Percentiles rank a stretch among this genome's conserved stretches.
These are phyloP conservation scores for Obba rivulosa DNA, from an alignment of 768 basidiomycete genomes.

Conservation along the genomic window DNA sequence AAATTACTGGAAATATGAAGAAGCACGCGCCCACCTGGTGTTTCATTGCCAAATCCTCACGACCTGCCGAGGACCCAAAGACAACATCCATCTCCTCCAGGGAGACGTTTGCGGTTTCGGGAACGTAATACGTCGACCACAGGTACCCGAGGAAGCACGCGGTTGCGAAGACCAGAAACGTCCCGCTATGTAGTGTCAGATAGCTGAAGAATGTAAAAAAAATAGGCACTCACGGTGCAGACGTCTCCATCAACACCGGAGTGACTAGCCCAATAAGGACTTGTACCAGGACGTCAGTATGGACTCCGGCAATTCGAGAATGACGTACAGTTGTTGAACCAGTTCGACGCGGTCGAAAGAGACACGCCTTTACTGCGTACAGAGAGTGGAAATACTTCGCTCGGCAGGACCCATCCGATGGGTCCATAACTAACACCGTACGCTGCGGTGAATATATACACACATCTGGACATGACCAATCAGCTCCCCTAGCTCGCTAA, in stretches of 20 bases:
- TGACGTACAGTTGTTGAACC: constrained; percentile 67
- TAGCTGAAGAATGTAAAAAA: too few species aligned
- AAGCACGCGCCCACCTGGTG: constrained; percentile 39
- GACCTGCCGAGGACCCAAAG: constrained; percentile 55
- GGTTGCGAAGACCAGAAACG: constrained; percentile 62
- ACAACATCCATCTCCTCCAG: constrained; percentile 72
- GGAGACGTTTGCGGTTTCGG: constrained; percentile 73
- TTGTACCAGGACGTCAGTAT: constrained; percentile 20
- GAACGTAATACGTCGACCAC: constrained; percentile 66
- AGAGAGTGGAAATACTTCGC: constrained; percentile 77
- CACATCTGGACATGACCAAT: constrained; percentile 27
- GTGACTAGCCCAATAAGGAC: constrained; percentile 75
- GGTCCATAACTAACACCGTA: constrained; percentile 79
- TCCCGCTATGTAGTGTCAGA: constrained; percentile 36
- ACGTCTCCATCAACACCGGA: constrained; percentile 56
- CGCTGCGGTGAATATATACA: constrained; percentile 71
- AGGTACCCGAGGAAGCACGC: constrained; percentile 64
- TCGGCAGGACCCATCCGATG: constrained; percentile 79
- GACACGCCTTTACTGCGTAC: constrained; percentile 80
- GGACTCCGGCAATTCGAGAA: not conserved
- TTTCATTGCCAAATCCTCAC: constrained; percentile 46
- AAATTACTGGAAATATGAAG: not conserved
- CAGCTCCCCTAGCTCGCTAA: too few species aligned
- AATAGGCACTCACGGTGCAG: constrained; percentile 42
- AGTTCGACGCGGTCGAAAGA: constrained; percentile 80